phyloP scores from a whole-genome alignment of 2,329 filamentous ascomycete species.

The Penicillium olsonii region DNA sequence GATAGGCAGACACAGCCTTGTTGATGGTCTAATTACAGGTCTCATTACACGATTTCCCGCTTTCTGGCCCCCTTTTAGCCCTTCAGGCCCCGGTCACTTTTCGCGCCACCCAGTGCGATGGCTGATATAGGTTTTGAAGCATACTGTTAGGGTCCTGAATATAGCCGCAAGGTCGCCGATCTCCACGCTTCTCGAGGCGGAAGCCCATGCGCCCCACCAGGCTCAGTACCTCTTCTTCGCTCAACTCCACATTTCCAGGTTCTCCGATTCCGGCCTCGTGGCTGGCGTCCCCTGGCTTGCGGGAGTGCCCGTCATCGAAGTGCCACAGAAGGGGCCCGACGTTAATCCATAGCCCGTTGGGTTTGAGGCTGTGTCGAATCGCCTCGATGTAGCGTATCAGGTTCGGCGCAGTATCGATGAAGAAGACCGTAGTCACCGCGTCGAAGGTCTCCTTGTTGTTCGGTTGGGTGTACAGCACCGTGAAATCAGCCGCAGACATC shows the following conservation, averaged over 20 bases:
- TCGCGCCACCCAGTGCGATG: slow-evolving; percentile 81
- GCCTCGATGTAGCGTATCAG: slow-evolving; percentile 86
- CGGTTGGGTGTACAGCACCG: slow-evolving; percentile 74
- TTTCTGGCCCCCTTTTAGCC: background rate
- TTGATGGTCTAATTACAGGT: background rate
- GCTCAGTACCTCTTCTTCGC: slow-evolving; percentile 80
- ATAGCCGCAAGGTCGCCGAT: slow-evolving; percentile 66
- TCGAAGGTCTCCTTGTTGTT: slow-evolving; percentile 68
- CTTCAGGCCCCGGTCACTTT: slow-evolving; percentile 51
- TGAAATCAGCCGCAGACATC: slow-evolving; percentile 92
- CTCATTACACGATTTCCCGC: background rate
- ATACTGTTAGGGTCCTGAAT: slow-evolving; percentile 84
- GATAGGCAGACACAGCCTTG: slow-evolving; percentile 1
- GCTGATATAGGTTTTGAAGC: slow-evolving; percentile 78
- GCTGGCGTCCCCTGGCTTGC: slow-evolving; percentile 19
- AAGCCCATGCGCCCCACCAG: slow-evolving; percentile 79
- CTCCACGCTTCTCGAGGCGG: slow-evolving; percentile 64
- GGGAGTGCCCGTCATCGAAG: slow-evolving; percentile 66
- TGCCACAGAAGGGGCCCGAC: slow-evolving; percentile 93
- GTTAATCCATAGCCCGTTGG: slow-evolving; percentile 83
- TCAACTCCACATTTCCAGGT: slow-evolving; percentile 85
- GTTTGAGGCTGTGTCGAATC: slow-evolving; percentile 73
- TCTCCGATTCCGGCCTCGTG: slow-evolving; percentile 70
- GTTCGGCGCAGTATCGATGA: slow-evolving; percentile 96
- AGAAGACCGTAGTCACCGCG: slow-evolving; percentile 87